Conservation (phyloP, 1,284 basidiomycete genomes). For the Rhodotorula sp. region DNA sequence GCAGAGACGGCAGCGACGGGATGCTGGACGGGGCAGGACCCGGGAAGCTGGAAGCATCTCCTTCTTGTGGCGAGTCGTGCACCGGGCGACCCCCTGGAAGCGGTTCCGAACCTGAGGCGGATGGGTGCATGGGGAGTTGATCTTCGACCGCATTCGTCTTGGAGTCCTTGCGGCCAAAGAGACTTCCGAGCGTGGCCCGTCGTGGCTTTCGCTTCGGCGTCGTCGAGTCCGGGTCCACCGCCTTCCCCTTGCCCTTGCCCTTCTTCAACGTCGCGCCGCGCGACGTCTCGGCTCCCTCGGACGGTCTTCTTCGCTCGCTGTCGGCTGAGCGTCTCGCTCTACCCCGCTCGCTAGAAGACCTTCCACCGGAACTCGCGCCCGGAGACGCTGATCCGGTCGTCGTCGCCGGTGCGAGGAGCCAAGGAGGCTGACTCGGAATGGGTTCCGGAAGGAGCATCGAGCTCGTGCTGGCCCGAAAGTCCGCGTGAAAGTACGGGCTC, state of each 20-base stretch:
- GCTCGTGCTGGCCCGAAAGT: neutral
- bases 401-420: conserved; percentile 5
- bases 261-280: neutral
- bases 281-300: neutral
- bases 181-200: conserved; percentile 22
- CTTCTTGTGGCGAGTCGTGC: conserved; percentile 10
- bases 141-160: neutral
- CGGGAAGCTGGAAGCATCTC: conserved; percentile 1
- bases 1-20: conserved; percentile 20
- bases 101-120: neutral
- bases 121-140: neutral
- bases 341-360: neutral
- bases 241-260: conserved; percentile 6
- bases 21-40: neutral
- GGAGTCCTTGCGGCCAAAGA: conserved; percentile 17
- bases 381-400: neutral
- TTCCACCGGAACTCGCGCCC: neutral
- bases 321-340: neutral
- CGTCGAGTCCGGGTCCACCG: too few relatives aligned
- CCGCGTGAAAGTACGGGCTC: conserved; percentile 3
- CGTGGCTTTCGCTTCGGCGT: conserved; percentile 16
- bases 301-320: neutral
- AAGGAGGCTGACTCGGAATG: conserved; percentile 10
- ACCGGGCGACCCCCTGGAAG: neutral
- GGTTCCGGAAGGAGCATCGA: conserved; percentile 24